Evolutionary conservation across 257 asterid genomes (phyloP).

Genomic region (Leptodermis oblonga): DNA sequence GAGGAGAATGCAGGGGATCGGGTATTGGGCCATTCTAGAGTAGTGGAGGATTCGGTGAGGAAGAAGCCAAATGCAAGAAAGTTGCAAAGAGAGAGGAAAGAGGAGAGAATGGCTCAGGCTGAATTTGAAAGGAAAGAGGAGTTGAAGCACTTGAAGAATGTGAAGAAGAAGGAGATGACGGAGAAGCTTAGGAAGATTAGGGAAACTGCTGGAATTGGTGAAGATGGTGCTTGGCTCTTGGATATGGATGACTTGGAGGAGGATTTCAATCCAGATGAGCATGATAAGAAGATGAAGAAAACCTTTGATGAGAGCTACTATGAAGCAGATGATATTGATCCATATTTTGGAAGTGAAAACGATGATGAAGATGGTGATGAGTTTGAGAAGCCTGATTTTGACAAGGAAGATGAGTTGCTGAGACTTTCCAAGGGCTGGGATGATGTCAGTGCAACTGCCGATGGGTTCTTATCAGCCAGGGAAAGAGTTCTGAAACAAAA

Average conservation of each 20-base stretch:
- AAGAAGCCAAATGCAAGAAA: slow-evolving; percentile 63
- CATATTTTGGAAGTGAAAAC: slow-evolving; percentile 52
- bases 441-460: slow-evolving; percentile 28
- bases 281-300: slow-evolving; percentile 72
- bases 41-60: slow-evolving; percentile 85
- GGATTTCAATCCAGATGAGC: slow-evolving; percentile 68
- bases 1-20: slow-evolving; percentile 85
- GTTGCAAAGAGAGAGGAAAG: slow-evolving; percentile 80
- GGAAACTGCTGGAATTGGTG: slow-evolving; percentile 66
- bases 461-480: slow-evolving; percentile 59
- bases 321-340: slow-evolving; percentile 56
- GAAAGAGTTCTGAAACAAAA: slow-evolving; percentile 40
- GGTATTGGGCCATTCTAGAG: slow-evolving; percentile 63
- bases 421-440: slow-evolving; percentile 76
- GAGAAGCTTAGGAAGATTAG: slow-evolving; percentile 78
- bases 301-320: slow-evolving; percentile 63
- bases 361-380: slow-evolving; percentile 45
- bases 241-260: slow-evolving; percentile 69
- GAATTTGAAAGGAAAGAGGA: slow-evolving; percentile 71
- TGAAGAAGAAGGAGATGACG: slow-evolving; percentile 74
- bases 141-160: slow-evolving; percentile 75
- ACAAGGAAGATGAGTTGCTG: slow-evolving; percentile 77
- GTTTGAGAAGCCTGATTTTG: slow-evolving; percentile 71
- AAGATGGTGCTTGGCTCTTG: slow-evolving; percentile 35
- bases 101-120: slow-evolving; percentile 60